Percentiles rank a stretch among this genome's conserved stretches.
phyloP scores from a whole-genome alignment of 2,329 filamentous ascomycete species.

The Sclerotinia glacialis region DNA sequence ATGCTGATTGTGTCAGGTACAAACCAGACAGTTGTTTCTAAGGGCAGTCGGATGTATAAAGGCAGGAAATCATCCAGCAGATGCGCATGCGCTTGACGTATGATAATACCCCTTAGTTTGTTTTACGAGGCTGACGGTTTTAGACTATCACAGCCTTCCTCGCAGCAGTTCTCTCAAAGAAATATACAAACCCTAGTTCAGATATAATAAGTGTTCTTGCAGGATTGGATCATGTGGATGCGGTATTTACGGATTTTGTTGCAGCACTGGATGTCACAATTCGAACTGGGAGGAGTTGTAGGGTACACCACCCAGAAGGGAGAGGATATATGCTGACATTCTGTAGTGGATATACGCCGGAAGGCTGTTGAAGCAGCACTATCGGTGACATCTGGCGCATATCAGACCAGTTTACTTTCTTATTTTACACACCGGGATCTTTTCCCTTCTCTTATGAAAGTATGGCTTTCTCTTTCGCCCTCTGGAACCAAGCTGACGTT shows the following conservation, averaged over 20 bases:
- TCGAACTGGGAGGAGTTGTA: slow-evolving; percentile 68
- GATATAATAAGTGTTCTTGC: slow-evolving; percentile 90
- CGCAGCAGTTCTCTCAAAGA: slow-evolving; percentile 76
- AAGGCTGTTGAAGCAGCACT: slow-evolving; percentile 80
- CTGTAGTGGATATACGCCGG: slow-evolving; percentile 67
- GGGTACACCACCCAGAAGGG: slow-evolving; percentile 43
- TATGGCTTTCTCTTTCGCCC: slow-evolving; percentile 42
- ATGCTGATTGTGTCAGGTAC: slow-evolving; percentile 31
- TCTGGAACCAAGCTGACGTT: slow-evolving; percentile 22
- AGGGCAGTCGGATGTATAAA: slow-evolving; percentile 70
- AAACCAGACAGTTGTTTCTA: slow-evolving; percentile 63
- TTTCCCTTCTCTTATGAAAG: slow-evolving; percentile 93
- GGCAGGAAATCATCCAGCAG: slow-evolving; percentile 55
- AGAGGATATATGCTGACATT: slow-evolving; percentile 33
- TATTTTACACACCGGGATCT: slow-evolving; percentile 94
- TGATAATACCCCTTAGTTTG: slow-evolving; percentile 36
- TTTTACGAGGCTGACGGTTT: slow-evolving; percentile 44
- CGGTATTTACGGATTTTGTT: slow-evolving; percentile 85
- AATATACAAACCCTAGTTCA: slow-evolving; percentile 91
- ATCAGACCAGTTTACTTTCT: slow-evolving; percentile 88
- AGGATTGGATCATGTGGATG: slow-evolving; percentile 84
- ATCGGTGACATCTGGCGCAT: slow-evolving; percentile 86
- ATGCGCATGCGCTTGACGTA: slow-evolving; percentile 85
- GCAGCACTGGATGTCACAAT: slow-evolving; percentile 78
- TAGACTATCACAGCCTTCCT: slow-evolving; percentile 90